Evolutionary conservation across 2,329 filamentous ascomycete genomes (phyloP).

Genomic region (Alternaria panax): DNA sequence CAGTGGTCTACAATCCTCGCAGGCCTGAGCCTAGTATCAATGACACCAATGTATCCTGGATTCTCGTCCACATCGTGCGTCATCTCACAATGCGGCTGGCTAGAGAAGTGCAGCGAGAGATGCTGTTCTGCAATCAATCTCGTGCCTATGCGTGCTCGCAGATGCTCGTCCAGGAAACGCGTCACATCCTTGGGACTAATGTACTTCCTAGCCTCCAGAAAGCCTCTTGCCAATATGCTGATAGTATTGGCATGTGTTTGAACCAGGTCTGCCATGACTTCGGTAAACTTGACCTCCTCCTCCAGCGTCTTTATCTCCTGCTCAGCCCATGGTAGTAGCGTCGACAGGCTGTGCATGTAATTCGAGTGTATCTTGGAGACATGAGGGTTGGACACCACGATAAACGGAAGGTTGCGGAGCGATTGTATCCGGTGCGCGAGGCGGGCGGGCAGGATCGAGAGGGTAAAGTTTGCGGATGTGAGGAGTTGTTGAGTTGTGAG

Average conservation of each 20-base stretch:
- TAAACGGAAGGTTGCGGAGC: slow-evolving; percentile 91
- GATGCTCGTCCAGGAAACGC: slow-evolving; percentile 88
- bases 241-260: slow-evolving; percentile 95
- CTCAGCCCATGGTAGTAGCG: slow-evolving; percentile 83
- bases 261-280: slow-evolving; percentile 93
- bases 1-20: slow-evolving; percentile 83
- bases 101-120: slow-evolving; percentile 82
- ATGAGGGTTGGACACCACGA: slow-evolving; percentile 97
- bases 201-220: slow-evolving; percentile 91
- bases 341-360: slow-evolving; percentile 91
- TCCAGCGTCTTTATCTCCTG: slow-evolving; percentile 76
- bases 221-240: slow-evolving; percentile 86
- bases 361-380: slow-evolving; percentile 95
- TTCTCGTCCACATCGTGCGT: slow-evolving; percentile 53
- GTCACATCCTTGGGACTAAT: slow-evolving; percentile 86
- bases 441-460: slow-evolving; percentile 88
- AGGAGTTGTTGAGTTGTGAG: slow-evolving; percentile 81
- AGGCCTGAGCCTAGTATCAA: slow-evolving; percentile 87
- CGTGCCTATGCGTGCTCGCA: slow-evolving; percentile 92
- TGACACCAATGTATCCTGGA: slow-evolving; percentile 85
- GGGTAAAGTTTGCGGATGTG: slow-evolving; percentile 92
- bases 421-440: slow-evolving; percentile 94
- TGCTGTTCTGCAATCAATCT: slow-evolving; percentile 95
- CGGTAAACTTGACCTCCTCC: slow-evolving; percentile 89
- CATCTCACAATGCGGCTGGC: slow-evolving; percentile 72